Conservation (phyloP, 2,329 filamentous ascomycete species). For the Alternaria metachromatica region DNA sequence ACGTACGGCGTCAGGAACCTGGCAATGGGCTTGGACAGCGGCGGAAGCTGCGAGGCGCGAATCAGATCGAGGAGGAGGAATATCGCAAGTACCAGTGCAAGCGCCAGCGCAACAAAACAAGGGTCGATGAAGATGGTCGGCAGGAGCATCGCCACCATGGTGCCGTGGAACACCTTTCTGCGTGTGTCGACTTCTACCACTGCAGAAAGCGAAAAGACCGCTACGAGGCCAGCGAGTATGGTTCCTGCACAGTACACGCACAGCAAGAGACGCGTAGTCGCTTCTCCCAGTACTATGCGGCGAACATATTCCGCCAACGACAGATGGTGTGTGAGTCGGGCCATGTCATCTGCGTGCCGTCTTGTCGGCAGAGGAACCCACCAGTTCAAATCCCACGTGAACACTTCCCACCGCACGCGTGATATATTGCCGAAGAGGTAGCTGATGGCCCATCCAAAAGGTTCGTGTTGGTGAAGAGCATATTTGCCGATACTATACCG, state of each 20-base stretch:
- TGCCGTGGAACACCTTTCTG: constrained; percentile 96
- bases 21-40: constrained; percentile 83
- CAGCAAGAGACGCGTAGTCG: constrained; percentile 81
- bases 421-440: constrained; percentile 85
- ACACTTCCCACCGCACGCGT: constrained; percentile 73
- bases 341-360: constrained; percentile 28
- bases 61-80: constrained; percentile 91
- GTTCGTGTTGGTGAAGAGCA: constrained; percentile 76
- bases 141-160: constrained; percentile 96
- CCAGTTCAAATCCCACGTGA: constrained; percentile 69
- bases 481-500: constrained; percentile 70
- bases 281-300: constrained; percentile 69
- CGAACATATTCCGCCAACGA: constrained; percentile 67
- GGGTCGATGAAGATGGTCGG: constrained; percentile 88
- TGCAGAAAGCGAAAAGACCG: constrained; percentile 76
- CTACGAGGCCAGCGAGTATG: constrained; percentile 72
- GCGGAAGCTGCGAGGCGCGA: constrained; percentile 88
- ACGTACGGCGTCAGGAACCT: constrained; percentile 91
- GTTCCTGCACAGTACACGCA: constrained; percentile 75
- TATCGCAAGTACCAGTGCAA: constrained; percentile 79
- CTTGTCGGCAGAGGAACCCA: constrained; percentile 76
- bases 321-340: constrained; percentile 12
- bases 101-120: constrained; percentile 77
- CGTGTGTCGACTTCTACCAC: constrained; percentile 93
- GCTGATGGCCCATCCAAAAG: constrained; percentile 89